A percentile compares a stretch with the other conserved stretches of the same genome.
Evolutionary conservation across 768 basidiomycete genomes (phyloP).

Genomic region (Suillus paluster): DNA sequence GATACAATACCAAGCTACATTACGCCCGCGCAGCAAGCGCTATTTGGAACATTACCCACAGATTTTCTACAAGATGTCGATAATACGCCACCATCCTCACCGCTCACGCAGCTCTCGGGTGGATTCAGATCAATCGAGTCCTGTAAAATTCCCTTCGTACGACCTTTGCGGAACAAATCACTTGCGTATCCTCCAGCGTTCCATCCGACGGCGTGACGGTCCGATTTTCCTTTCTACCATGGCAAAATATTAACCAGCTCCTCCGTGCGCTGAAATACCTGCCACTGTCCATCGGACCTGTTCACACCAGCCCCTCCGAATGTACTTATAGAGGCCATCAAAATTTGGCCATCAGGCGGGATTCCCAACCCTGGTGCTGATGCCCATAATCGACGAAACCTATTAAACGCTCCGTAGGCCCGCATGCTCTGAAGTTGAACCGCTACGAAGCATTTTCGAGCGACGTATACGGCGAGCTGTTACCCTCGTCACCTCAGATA

Average conservation of each 20-base stretch:
- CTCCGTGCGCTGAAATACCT: constrained; percentile 72
- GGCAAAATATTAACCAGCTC: constrained; percentile 60
- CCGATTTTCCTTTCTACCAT: constrained; percentile 72
- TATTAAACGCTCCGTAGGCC: constrained; percentile 94
- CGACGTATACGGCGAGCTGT: constrained; percentile 88
- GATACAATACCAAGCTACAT: constrained; percentile 57
- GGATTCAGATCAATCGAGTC: constrained; percentile 38
- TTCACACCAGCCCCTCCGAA: constrained; percentile 53
- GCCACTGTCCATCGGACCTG: constrained; percentile 50
- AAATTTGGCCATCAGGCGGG: constrained; percentile 54
- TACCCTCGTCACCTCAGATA: constrained; percentile 66
- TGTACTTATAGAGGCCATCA: constrained; percentile 49
- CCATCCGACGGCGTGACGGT: constrained; percentile 71
- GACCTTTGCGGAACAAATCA: constrained; percentile 38
- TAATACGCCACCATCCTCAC: constrained; percentile 36
- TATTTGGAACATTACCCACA: constrained; percentile 70
- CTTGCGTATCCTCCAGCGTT: constrained; percentile 69
- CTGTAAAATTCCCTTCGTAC: constrained; percentile 33
- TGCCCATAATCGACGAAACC: constrained; percentile 85
- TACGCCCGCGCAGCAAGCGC: constrained; percentile 61
- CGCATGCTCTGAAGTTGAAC: constrained; percentile 78
- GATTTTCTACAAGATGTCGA: constrained; percentile 32
- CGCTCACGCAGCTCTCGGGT: constrained; percentile 29
- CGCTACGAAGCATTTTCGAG: constrained; percentile 85
- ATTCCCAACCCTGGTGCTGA: constrained; percentile 68